Percentiles rank a stretch among this genome's conserved stretches.
phyloP scores from a whole-genome alignment of 78 protist genomes.

The Trichosphaerium sp. region DNA sequence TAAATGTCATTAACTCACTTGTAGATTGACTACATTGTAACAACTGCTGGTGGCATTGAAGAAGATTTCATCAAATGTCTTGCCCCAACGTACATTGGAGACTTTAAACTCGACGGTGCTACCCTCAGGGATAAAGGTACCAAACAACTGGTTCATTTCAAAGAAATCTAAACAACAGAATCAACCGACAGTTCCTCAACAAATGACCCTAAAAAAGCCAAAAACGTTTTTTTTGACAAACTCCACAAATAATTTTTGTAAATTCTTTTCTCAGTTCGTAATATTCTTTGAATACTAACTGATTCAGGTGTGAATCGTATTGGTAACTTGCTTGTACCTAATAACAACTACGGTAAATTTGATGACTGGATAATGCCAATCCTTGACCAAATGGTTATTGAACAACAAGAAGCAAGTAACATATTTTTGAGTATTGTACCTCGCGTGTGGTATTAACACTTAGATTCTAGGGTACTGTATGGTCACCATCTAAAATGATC shows the following conservation, averaged over 20 bases:
- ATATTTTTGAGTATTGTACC: no score
- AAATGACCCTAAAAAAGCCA: no score
- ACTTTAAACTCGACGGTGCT: conserved; percentile 80
- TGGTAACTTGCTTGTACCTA: conserved; percentile 97
- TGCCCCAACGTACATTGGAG: conserved; percentile 89
- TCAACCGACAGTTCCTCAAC: no score
- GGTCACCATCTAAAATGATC: conserved; percentile 94
- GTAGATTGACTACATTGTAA: conserved; percentile 75
- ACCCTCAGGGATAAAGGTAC: no score
- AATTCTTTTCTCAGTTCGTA: no score
- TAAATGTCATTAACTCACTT: no score
- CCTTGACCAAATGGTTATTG: conserved; percentile 69
- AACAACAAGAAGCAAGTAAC: conserved; percentile 62
- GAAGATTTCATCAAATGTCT: conserved; percentile 98
- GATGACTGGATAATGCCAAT: conserved; percentile 97
- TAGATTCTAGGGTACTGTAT: conserved; percentile 20
- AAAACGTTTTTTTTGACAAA: no score
- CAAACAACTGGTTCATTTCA: conserved; percentile 53
- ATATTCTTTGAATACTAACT: no score
- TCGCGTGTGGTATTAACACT: background rate
- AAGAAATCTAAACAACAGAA: no score
- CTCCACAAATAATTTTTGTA: no score
- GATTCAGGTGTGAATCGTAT: conserved; percentile 92
- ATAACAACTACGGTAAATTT: conserved; percentile 87
- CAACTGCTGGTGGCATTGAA: conserved; percentile 98